phyloP scores from a whole-genome alignment of 1,284 basidiomycete genomes.

The Apiotrichum montevideense region DNA sequence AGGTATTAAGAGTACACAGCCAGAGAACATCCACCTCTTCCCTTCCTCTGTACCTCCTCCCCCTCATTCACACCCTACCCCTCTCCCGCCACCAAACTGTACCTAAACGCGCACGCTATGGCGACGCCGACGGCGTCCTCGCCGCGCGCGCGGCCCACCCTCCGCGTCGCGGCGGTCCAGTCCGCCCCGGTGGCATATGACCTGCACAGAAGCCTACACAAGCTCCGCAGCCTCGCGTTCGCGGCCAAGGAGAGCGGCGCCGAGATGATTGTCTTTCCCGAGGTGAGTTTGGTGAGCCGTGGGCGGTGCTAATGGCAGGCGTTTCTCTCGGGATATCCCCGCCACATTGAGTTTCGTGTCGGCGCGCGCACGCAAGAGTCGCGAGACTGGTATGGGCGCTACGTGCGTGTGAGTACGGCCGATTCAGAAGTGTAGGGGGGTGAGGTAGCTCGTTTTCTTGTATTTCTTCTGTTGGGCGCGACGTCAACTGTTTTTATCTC shows the following conservation, averaged over 20 bases:
- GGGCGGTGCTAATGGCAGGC: slow-evolving; percentile 41
- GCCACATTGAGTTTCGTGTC: slow-evolving; percentile 32
- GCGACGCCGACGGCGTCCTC: not conserved
- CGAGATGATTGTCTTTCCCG: slow-evolving; percentile 63
- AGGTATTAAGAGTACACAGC: too few species aligned
- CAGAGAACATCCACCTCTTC: not conserved
- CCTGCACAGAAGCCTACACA: slow-evolving; percentile 54
- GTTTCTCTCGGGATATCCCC: slow-evolving; percentile 49
- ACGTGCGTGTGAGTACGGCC: slow-evolving; percentile 37
- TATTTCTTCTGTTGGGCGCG: too few species aligned
- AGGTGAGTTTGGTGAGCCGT: slow-evolving; percentile 30
- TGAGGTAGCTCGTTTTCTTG: too few species aligned
- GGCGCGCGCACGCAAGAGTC: slow-evolving; percentile 26
- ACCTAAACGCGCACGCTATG: not conserved
- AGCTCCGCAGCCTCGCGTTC: slow-evolving; percentile 53
- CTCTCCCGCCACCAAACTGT: too few species aligned
- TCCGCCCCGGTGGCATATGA: slow-evolving; percentile 50
- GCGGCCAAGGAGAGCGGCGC: slow-evolving; percentile 54
- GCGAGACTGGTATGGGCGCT: slow-evolving; percentile 44
- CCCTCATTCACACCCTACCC: not conserved
- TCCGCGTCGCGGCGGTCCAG: slow-evolving; percentile 32
- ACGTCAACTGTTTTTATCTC: too few species aligned
- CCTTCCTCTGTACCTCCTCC: not conserved
- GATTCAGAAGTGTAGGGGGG: too few species aligned
- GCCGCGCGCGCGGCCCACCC: not conserved